Conservation (phyloP, 164 flowering plant genomes). For the Tetrastigma voinierianum region DNA sequence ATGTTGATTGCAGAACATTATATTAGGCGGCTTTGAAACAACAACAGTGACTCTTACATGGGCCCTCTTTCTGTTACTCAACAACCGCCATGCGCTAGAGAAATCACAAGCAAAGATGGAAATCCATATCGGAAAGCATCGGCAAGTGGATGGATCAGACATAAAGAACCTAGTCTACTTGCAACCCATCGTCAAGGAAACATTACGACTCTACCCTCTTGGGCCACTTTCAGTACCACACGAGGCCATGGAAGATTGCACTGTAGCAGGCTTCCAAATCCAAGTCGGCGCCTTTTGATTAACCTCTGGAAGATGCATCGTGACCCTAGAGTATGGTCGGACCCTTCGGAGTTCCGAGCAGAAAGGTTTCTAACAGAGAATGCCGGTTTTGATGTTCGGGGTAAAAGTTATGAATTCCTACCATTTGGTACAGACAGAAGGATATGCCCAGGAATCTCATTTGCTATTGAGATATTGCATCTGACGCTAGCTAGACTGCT, state of each 20-base stretch:
- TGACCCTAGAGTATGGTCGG: slow-evolving; percentile 32
- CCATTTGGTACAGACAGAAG: slow-evolving; percentile 36
- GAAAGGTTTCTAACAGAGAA: slow-evolving; percentile 30
- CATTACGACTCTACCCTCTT: too few relatives aligned
- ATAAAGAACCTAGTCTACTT: too few relatives aligned
- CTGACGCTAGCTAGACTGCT: too few relatives aligned
- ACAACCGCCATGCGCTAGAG: slow-evolving; percentile 15
- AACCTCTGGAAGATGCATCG: slow-evolving; percentile 40
- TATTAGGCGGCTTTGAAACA: slow-evolving; percentile 24
- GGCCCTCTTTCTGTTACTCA: slow-evolving; percentile 21
- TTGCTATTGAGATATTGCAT: too few relatives aligned
- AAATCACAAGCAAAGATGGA: too few relatives aligned
- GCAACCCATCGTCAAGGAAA: too few relatives aligned
- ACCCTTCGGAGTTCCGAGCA: slow-evolving; percentile 30
- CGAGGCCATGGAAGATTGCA: slow-evolving; percentile 25
- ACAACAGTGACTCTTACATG: slow-evolving; percentile 20
- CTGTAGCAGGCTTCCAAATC: slow-evolving; percentile 24
- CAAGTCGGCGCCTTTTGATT: slow-evolving; percentile 21
- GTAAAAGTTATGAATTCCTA: slow-evolving; percentile 16
- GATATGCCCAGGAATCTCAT: too few relatives aligned
- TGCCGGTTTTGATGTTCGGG: slow-evolving; percentile 11
- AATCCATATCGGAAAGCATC: too few relatives aligned
- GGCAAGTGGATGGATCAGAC: too few relatives aligned
- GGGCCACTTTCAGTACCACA: slow-evolving; percentile 18
- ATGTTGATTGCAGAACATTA: slow-evolving; percentile 12